Evolutionary conservation across 2,329 filamentous ascomycete genomes (phyloP).

Genomic region (Atkinsonella texensis): DNA sequence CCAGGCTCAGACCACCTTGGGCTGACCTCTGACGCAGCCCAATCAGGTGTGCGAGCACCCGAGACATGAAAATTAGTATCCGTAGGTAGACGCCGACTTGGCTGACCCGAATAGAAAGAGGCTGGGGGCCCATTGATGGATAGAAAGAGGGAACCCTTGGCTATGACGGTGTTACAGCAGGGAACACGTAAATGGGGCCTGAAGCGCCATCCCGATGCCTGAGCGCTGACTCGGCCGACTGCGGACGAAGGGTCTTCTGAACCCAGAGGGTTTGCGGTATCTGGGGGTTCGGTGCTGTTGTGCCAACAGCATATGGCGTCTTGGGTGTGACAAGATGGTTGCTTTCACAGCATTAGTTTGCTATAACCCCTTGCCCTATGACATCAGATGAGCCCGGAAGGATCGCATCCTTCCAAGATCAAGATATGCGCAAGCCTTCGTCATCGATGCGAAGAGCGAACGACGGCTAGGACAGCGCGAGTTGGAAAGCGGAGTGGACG

Average conservation of each 20-base stretch:
- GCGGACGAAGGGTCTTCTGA: background rate
- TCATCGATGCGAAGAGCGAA: background rate
- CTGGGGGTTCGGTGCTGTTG: constrained; percentile 2
- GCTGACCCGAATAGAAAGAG: background rate
- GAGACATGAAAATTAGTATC: background rate
- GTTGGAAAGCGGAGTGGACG: too few species aligned
- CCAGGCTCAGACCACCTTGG: background rate
- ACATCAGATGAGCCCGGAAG: background rate
- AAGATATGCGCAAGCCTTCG: background rate
- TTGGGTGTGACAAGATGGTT: constrained; percentile 3
- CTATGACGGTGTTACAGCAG: background rate
- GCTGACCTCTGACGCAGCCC: background rate
- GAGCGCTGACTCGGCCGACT: constrained; percentile 2
- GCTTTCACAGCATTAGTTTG: background rate
- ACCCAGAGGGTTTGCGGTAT: background rate
- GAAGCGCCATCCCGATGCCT: background rate
- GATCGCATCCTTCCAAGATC: background rate
- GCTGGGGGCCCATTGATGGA: background rate
- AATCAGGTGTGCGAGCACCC: constrained; percentile 4
- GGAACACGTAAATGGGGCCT: background rate
- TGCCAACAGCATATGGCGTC: background rate
- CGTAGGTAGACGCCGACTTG: background rate
- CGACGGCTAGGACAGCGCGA: background rate
- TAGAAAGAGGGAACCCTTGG: background rate
- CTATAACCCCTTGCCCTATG: background rate